A percentile compares a stretch with the other conserved stretches of the same genome.
Evolutionary conservation across 306 rosid species (phyloP).

Genomic region (Trichosanthes cucumerina): DNA sequence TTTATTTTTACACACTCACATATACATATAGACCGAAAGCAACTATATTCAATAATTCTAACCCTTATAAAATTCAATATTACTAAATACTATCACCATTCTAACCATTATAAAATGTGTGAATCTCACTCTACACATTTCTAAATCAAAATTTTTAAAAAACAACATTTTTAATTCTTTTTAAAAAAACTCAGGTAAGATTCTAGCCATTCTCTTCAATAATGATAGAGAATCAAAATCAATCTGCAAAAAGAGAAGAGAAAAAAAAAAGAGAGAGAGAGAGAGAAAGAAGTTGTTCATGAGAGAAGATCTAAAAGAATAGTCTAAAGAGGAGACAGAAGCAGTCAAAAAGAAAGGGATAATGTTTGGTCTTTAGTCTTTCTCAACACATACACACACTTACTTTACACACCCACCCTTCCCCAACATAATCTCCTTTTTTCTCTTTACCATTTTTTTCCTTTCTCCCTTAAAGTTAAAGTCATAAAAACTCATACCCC

Average conservation of each 20-base stretch:
- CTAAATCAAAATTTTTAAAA: too few species aligned
- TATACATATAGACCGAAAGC: too few species aligned
- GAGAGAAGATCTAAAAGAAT: background rate
- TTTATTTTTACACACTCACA: too few species aligned
- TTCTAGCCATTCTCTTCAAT: background rate
- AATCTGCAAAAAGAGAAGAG: background rate
- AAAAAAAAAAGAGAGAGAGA: background rate
- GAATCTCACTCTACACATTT: too few species aligned
- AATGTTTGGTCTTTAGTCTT: conserved; percentile 7
- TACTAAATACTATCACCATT: too few species aligned
- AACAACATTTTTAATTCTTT: too few species aligned
- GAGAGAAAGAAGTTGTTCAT: background rate
- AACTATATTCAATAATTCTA: too few species aligned
- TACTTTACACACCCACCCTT: background rate
- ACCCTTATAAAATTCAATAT: too few species aligned
- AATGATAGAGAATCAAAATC: background rate
- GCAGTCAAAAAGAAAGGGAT: conserved; percentile 9
- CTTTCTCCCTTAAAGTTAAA: background rate
- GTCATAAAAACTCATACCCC: background rate
- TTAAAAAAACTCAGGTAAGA: background rate
- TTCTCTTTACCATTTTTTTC: background rate
- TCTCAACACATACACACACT: background rate
- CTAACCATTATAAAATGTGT: too few species aligned
- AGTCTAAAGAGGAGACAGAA: background rate
- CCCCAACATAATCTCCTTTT: background rate